These are phyloP conservation scores for Melanopsichium pennsylvanicum DNA, from an alignment of 1,284 basidiomycete genomes.

Conservation along the genomic window DNA sequence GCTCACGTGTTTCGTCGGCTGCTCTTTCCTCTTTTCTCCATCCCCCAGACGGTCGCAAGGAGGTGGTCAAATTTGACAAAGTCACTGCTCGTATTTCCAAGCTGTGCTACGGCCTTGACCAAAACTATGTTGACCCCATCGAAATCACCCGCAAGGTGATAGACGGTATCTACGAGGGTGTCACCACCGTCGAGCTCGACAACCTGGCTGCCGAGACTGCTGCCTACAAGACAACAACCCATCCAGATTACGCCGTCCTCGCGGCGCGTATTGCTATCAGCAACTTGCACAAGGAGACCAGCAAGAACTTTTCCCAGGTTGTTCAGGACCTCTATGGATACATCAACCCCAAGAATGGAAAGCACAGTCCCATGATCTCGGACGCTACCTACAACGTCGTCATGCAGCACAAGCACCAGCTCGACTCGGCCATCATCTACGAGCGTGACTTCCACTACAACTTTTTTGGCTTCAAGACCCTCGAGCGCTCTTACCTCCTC, in stretches of 20 bases:
- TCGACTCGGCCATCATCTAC: slow-evolving; percentile 96
- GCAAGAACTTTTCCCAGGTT: slow-evolving; percentile 93
- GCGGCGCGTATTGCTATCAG: slow-evolving; percentile 98
- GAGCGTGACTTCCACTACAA: slow-evolving; percentile 93
- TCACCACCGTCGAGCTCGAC: slow-evolving; percentile 96
- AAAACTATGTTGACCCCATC: slow-evolving; percentile 90
- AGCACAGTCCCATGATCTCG: slow-evolving; percentile 87
- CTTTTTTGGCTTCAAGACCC: slow-evolving; percentile 96
- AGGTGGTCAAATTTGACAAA: slow-evolving; percentile 65
- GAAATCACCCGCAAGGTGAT: slow-evolving; percentile 78
- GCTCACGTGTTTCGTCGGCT: too few species aligned
- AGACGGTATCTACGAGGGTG: slow-evolving; percentile 90
- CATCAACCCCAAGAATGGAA: slow-evolving; percentile 92
- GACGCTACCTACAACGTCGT: slow-evolving; percentile 85
- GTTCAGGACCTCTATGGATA: slow-evolving; percentile 90
- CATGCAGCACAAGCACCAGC: slow-evolving; percentile 79
- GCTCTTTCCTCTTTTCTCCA: not conserved
- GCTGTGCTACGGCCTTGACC: slow-evolving; percentile 95
- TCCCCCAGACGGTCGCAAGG: slow-evolving; percentile 61
- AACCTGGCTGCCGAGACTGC: slow-evolving; percentile 84
- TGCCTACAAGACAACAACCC: slow-evolving; percentile 89
- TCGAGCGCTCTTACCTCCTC: slow-evolving; percentile 96
- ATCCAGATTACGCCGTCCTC: slow-evolving; percentile 97
- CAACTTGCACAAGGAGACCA: slow-evolving; percentile 99
- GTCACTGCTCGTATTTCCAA: slow-evolving; percentile 82